Evolutionary conservation across 2,329 filamentous ascomycete species (phyloP), one percentile per base, ranked within the genome.

Genomic region (Penicillium sp.): DNA sequence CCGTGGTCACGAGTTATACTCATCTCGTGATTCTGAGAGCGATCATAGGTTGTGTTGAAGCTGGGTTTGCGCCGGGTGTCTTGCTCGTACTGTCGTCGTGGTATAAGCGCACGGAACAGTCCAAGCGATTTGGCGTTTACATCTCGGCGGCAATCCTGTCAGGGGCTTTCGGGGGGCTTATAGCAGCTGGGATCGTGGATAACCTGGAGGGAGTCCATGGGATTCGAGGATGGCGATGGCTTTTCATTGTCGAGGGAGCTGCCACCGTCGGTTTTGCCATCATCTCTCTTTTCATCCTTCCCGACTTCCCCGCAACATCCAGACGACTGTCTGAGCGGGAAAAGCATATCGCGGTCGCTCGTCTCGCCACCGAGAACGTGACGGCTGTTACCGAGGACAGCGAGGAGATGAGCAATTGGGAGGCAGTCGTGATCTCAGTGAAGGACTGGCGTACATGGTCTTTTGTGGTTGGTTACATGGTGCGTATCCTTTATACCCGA

Each of bases 71-170:
- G 2, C 64, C 63, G 1, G 62, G 63, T 26, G 55, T 67, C 2
- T 46, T 66, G 6, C 52, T 65, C 13, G 43, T 81, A 18, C 73
- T 85, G 6, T 82, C 80, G 0, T 82, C 75, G 1, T 86, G 83
- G 82, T 86, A 86, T 61, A 80, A 81, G 53, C 79, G 76, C 42
- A 76, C 77, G 10, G 83, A 86, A 58, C 76, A 84, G 34, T 78
- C 79, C 0, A 82, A 81, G 44, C 77, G 83, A 2, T 81, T 83
- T 37, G 80, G 76, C 7, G 66, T 85, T 1, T 85, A 83, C 58
- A 81, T 84, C 54, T 80, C 82, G n/a, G 80, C 79, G 1, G 81
- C 80, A 0, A 78, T 84, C 2, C 70, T 82, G 2, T 81, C 74
- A 0, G 80, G 80, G n/a, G 80, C 79, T 2, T 83, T 83, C 52